Percentiles rank a stretch among this genome's conserved stretches.
Evolutionary conservation across 805 yeast species (phyloP).

Genomic region (Pichia sporocuriosa): DNA sequence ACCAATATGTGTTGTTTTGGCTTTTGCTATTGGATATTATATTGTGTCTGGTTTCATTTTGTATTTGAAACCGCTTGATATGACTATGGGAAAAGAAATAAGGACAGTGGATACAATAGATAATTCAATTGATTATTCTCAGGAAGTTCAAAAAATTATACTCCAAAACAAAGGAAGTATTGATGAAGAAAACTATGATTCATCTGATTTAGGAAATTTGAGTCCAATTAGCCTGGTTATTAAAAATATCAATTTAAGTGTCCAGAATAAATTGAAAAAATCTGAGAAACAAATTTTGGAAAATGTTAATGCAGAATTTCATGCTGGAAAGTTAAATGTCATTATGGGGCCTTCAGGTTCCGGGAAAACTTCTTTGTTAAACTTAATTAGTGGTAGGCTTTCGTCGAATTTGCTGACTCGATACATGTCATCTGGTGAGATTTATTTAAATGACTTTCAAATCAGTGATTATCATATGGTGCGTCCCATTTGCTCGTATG

Average conservation of each 20-base stretch:
- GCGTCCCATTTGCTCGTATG: slow-evolving; percentile 57
- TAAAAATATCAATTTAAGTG: slow-evolving; percentile 20
- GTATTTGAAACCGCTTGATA: slow-evolving; percentile 42
- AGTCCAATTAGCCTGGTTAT: slow-evolving; percentile 16
- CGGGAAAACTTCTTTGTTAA: slow-evolving; percentile 66
- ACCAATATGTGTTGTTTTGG: slow-evolving; percentile 55
- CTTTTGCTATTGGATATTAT: slow-evolving; percentile 53
- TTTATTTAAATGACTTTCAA: slow-evolving; percentile 36
- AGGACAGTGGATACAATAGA: slow-evolving; percentile 12
- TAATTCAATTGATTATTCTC: slow-evolving; percentile 13
- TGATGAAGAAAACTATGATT: neutral
- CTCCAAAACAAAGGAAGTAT: neutral
- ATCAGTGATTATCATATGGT: slow-evolving; percentile 25
- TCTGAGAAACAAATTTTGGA: slow-evolving; percentile 32
- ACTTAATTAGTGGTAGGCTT: slow-evolving; percentile 55
- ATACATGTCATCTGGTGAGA: slow-evolving; percentile 34
- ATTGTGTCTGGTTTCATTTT: slow-evolving; percentile 42
- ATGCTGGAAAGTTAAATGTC: slow-evolving; percentile 54
- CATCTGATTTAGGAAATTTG: neutral
- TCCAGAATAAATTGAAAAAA: slow-evolving; percentile 17
- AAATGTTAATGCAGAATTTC: slow-evolving; percentile 44
- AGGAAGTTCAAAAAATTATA: neutral
- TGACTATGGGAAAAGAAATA: slow-evolving; percentile 39
- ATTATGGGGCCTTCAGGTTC: slow-evolving; percentile 81
- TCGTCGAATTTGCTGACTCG: slow-evolving; percentile 26